Percentiles rank a stretch among this genome's conserved stretches.
Evolutionary conservation across 352 stramenopile genomes (phyloP).

Genomic region (Aphanomyces euteiches): DNA sequence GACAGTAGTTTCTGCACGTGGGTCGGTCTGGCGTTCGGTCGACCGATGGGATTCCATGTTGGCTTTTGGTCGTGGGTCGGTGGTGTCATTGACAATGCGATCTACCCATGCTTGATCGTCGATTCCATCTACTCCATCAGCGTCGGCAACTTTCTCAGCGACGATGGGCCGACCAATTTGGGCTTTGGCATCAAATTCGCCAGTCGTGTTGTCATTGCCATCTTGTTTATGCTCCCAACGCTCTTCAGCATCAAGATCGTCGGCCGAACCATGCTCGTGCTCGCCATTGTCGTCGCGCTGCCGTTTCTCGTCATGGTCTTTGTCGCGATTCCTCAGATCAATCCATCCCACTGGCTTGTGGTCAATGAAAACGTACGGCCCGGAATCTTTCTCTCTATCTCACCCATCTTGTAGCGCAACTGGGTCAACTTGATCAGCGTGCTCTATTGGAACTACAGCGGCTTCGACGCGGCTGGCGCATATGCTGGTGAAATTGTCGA

Average conservation of each 20-base stretch:
- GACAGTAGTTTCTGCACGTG: slow-evolving; percentile 79
- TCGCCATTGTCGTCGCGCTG: slow-evolving; percentile 65
- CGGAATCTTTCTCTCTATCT: slow-evolving; percentile 28
- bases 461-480: slow-evolving; percentile 65
- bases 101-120: slow-evolving; percentile 80
- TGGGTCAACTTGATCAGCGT: slow-evolving; percentile 62
- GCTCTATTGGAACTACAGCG: slow-evolving; percentile 83
- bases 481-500: slow-evolving; percentile 72
- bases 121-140: slow-evolving; percentile 47
- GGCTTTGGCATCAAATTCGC: slow-evolving; percentile 36
- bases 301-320: slow-evolving; percentile 58
- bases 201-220: slow-evolving; percentile 48
- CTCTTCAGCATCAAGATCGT: slow-evolving; percentile 68
- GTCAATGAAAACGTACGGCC: slow-evolving; percentile 46
- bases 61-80: slow-evolving; percentile 81
- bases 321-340: slow-evolving; percentile 52
- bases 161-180: slow-evolving; percentile 1
- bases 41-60: slow-evolving; percentile 82
- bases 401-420: slow-evolving; percentile 39
- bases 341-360: slow-evolving; percentile 63
- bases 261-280: slow-evolving; percentile 53
- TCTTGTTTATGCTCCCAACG: slow-evolving; percentile 69
- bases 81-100: slow-evolving; percentile 79
- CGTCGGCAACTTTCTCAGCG: slow-evolving; percentile 34
- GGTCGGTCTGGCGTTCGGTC: slow-evolving; percentile 72